phyloP scores from a whole-genome alignment of 805 yeast species.

The Nakazawaea ishiwadae region DNA sequence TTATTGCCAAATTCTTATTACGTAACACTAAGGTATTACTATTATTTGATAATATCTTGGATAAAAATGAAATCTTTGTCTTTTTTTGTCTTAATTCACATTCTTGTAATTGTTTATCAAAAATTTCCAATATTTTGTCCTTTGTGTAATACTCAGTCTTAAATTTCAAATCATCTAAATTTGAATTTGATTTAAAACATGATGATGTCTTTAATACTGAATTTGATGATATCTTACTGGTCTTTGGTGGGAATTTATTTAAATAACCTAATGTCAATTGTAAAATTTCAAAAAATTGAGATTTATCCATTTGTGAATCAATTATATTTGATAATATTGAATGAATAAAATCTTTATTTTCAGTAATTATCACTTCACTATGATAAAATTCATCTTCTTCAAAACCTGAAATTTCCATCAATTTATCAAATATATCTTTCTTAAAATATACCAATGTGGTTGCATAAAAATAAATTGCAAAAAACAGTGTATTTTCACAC shows the following conservation, averaged over 20 bases:
- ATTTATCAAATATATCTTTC: slow-evolving; percentile 33
- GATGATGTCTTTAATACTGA: neutral
- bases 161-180: too few relatives aligned
- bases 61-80: too few relatives aligned
- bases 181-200: too few relatives aligned
- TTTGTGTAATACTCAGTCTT: too few relatives aligned
- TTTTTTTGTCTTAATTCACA: too few relatives aligned
- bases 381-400: slow-evolving; percentile 16
- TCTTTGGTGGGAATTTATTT: slow-evolving; percentile 12
- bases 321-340: slow-evolving; percentile 23
- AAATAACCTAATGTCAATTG: slow-evolving; percentile 16
- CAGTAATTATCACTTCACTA: too few relatives aligned
- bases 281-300: slow-evolving; percentile 23
- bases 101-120: too few relatives aligned
- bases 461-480: slow-evolving; percentile 58
- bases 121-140: too few relatives aligned
- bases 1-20: too few relatives aligned
- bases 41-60: too few relatives aligned
- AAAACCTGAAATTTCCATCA: slow-evolving; percentile 24
- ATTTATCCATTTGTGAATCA: slow-evolving; percentile 20
- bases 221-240: slow-evolving; percentile 12
- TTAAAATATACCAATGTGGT: slow-evolving; percentile 45
- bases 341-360: slow-evolving; percentile 23
- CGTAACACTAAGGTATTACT: too few relatives aligned
- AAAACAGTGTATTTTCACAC: slow-evolving; percentile 47